Evolutionary conservation across 1,284 basidiomycete species (phyloP).

Genomic region (Ustilago cynodontis): DNA sequence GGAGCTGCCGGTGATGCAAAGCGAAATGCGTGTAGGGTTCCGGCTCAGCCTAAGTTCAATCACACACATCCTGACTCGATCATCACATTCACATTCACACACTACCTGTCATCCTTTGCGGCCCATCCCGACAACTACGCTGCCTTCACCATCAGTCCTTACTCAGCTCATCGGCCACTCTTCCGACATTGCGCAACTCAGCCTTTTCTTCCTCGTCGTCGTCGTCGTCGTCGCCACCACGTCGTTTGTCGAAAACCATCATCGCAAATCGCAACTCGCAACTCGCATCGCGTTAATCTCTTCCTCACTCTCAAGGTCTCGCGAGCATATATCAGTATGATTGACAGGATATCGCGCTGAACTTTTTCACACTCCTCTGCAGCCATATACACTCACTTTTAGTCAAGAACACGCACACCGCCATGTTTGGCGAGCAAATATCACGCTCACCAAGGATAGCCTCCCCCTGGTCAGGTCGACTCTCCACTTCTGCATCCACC

Average conservation of each 20-base stretch:
- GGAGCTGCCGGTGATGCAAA: conserved; percentile 1
- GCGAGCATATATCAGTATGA: conserved; percentile 30
- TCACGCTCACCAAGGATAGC: conserved; percentile 30
- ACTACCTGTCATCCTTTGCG: background rate
- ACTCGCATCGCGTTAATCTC: background rate
- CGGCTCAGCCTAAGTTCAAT: background rate
- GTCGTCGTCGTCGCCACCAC: conserved; percentile 2
- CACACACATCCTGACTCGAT: background rate
- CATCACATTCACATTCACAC: conserved; percentile 2
- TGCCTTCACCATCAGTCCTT: background rate
- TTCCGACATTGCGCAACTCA: background rate
- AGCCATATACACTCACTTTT: no score
- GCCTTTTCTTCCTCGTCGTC: no score
- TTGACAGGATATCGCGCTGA: conserved; percentile 30
- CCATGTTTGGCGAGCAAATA: conserved; percentile 47
- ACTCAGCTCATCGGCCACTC: background rate
- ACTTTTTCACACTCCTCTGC: background rate
- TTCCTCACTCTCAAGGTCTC: background rate
- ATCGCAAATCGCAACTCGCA: background rate
- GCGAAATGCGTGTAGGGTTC: conserved; percentile 12
- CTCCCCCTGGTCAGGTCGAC: conserved; percentile 43
- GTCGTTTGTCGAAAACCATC: background rate
- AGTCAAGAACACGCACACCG: background rate
- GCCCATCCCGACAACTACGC: background rate
- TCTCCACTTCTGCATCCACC: conserved; percentile 44